Evolutionary conservation across 2,329 filamentous ascomycete species (phyloP), one percentile per base, ranked within the genome.

Genomic region (Colletotrichum abscissum): DNA sequence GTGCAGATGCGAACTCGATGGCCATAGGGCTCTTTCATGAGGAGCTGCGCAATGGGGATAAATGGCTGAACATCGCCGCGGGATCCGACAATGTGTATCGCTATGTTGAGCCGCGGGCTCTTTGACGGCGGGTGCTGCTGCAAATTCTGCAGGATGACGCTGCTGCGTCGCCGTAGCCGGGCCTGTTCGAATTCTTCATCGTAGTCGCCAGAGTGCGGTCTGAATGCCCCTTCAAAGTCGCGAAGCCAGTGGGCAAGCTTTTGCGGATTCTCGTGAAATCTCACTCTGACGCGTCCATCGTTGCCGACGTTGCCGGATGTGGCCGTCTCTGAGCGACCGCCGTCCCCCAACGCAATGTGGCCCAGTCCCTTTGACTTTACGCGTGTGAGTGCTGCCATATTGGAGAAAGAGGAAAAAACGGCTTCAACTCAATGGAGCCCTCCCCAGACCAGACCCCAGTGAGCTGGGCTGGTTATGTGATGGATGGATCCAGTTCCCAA

Each of bases 1-100:
- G 89, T 91, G 30, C 88, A 89, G 12, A 91, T 80, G 3, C 89
- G 86, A 2, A 91, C 87, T 11, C 89, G 85, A 76, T 91, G 89
- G 2, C 86, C 85, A 67, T 87, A 81, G 0, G 79, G 78, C 2
- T 77, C 67, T n/a, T 75, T 76, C 63, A 72, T 65, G 1, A 82
- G 82, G 3, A 82, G 80, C 74, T 88, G 84, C 0, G 91, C 90
- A 1, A 92, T 81, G 0, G 89, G 88, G 63, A 92, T 81, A 67
- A 92, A 91, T 0, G 89, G 89, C 71, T 92, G 89, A 2, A 77
- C 67, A 16, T 77, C 76, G 11, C 76, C 76, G 11, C 80, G 75
- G 1, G 80, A 81, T 6, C 80, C 80, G 42, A 81, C 80, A 24
- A 81, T 79, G 58, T 80, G 80, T 33, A 81, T 81, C 14, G 79